Conservation (phyloP, 208 protist species). For the Angomonas desouzai region DNA sequence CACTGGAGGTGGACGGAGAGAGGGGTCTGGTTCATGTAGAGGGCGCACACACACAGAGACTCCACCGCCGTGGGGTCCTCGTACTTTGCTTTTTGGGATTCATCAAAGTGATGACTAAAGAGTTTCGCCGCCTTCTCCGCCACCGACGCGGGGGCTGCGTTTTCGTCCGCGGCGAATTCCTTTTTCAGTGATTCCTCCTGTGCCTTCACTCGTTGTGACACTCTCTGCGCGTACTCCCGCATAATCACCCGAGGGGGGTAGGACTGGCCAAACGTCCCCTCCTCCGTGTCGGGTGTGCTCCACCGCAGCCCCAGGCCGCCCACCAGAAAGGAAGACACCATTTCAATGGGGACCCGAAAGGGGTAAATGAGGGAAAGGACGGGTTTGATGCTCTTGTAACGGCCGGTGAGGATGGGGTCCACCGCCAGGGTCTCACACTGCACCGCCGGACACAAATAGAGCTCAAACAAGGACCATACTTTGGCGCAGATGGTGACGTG, state of each 20-base stretch:
- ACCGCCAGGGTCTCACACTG: conserved; percentile 23
- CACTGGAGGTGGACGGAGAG: neutral
- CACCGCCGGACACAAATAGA: conserved; percentile 40
- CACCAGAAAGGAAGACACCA: conserved; percentile 26
- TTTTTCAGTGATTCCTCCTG: neutral
- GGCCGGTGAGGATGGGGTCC: conserved; percentile 10
- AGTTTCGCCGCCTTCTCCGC: conserved; percentile 11
- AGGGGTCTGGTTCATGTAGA: conserved; percentile 9
- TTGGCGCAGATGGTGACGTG: conserved; percentile 76
- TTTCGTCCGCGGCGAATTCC: neutral
- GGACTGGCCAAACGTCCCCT: neutral
- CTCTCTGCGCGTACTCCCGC: neutral
- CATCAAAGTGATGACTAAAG: conserved; percentile 9
- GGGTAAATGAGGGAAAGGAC: conserved; percentile 30
- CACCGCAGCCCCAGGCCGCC: neutral
- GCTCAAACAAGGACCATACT: conserved; percentile 72
- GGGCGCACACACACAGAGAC: neutral
- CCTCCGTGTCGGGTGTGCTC: neutral
- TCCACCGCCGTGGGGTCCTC: neutral
- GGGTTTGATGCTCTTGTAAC: conserved; percentile 1
- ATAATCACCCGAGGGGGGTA: conserved; percentile 6
- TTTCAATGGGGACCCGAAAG: conserved; percentile 26
- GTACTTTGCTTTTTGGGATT: neutral
- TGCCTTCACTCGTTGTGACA: neutral
- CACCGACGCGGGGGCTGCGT: neutral